Conservation (phyloP, 2,329 filamentous ascomycete genomes). For the Claviceps humidiphila region DNA sequence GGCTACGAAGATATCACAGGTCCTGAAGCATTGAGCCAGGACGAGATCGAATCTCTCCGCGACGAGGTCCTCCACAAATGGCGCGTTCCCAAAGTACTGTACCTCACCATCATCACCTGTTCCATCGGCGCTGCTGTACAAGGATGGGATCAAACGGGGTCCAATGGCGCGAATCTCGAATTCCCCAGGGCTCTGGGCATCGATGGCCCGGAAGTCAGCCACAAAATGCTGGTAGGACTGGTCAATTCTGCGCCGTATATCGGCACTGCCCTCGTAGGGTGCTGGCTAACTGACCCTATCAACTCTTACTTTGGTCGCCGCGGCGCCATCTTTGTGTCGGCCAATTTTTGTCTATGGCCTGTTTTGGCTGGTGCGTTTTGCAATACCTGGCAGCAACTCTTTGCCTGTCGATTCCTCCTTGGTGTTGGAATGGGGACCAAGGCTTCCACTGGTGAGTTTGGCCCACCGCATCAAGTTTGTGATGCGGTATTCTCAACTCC, state of each 20-base stretch:
- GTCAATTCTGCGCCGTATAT: slow-evolving; percentile 48
- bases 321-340: slow-evolving; percentile 56
- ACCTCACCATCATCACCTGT: slow-evolving; percentile 53
- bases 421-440: slow-evolving; percentile 71
- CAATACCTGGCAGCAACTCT: slow-evolving; percentile 57
- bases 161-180: slow-evolving; percentile 49
- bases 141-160: slow-evolving; percentile 55
- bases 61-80: slow-evolving; percentile 56
- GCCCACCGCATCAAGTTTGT: not conserved
- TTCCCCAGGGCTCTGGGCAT: slow-evolving; percentile 42
- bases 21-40: slow-evolving; percentile 42
- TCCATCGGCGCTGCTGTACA: slow-evolving; percentile 59
- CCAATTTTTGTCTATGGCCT: slow-evolving; percentile 56
- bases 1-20: slow-evolving; percentile 46
- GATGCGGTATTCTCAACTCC: not conserved
- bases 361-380: slow-evolving; percentile 60
- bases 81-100: slow-evolving; percentile 47
- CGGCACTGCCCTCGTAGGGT: slow-evolving; percentile 36
- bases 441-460: slow-evolving; percentile 38
- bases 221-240: slow-evolving; percentile 46
- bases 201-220: slow-evolving; percentile 17
- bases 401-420: slow-evolving; percentile 57
- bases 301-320: slow-evolving; percentile 31
- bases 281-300: slow-evolving; percentile 55
- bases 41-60: slow-evolving; percentile 45